Conservation (phyloP, 805 yeast species). For the Pichia heedii region DNA sequence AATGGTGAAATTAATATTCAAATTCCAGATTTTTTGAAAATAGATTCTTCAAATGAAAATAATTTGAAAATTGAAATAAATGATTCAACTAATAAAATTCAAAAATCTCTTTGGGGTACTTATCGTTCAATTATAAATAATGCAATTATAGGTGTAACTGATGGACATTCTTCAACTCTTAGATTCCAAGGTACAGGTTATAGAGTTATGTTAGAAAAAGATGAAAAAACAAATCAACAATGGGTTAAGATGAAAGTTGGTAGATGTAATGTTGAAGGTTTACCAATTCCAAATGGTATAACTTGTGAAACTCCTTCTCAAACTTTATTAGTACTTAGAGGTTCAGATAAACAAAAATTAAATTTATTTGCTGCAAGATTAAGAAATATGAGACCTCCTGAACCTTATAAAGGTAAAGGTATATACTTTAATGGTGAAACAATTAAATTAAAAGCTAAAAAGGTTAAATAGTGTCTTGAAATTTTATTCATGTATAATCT, state of each 20-base stretch:
- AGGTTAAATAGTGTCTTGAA: slow-evolving; percentile 55
- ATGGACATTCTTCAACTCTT: slow-evolving; percentile 82
- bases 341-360: slow-evolving; percentile 80
- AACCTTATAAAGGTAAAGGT: slow-evolving; percentile 98
- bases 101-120: slow-evolving; percentile 94
- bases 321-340: slow-evolving; percentile 77
- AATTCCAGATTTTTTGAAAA: slow-evolving; percentile 62
- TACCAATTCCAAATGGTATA: slow-evolving; percentile 69
- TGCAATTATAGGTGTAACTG: slow-evolving; percentile 78
- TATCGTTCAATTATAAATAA: slow-evolving; percentile 70
- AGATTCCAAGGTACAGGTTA: slow-evolving; percentile 96
- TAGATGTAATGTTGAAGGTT: slow-evolving; percentile 69
- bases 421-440: slow-evolving; percentile 88
- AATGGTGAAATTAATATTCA: slow-evolving; percentile 56
- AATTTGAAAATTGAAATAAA: slow-evolving; percentile 28
- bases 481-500: background rate
- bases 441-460: slow-evolving; percentile 81
- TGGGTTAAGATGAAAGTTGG: slow-evolving; percentile 79
- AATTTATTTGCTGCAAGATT: slow-evolving; percentile 81
- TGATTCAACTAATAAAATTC: slow-evolving; percentile 58
- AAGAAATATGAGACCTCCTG: slow-evolving; percentile 87
- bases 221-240: slow-evolving; percentile 38
- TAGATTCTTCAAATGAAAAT: slow-evolving; percentile 27
- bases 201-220: slow-evolving; percentile 65
- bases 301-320: slow-evolving; percentile 75